Evolutionary conservation across 106 monocot genomes (phyloP), one percentile per base, ranked within the genome.

Genomic region (Platanthera zijinensis): DNA sequence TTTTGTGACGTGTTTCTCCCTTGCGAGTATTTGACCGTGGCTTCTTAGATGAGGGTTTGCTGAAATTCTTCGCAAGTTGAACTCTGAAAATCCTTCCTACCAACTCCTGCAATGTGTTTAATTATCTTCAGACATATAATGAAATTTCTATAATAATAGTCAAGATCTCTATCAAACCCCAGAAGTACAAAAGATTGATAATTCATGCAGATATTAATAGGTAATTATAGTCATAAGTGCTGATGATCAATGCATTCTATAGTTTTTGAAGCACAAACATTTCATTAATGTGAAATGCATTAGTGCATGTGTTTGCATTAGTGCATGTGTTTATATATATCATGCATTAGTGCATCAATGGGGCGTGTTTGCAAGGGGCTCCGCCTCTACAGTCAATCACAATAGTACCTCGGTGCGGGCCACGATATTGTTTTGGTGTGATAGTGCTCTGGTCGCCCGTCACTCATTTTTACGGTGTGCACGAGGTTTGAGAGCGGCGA

Each of bases 31-130:
- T 64, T 51, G 76, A 74, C 17, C 66, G 76, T 45, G 84, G 80
- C 12, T 74, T 21, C 15, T 81, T 76, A 63, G 85, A 69, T 10
- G 83, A 81, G 57, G 91, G 91, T 72, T 86, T 90, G 57, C 76
- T 91, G 75, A 89, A 88, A 76, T 70, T 89, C 82, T 94, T 97
- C 11, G 97, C 84, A 72, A 86, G 88, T 77, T 94, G 86, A 57
- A 97, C 94, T 52, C 86, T 87, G 25, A 97, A 94, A 54, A 87
- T 85, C 80, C 94, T 94, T 74, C 83, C 94, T 10, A 18, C 51
- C 69, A 94, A 48, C 74, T 91, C 94, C 97, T 97, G 74, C 10
- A 75, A 22, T 11, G 4, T 39, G 11, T 67, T 67, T 30, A 67
- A 67, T 30, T 67, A 67, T 32, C 4, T 59, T 59, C 19, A 59